Percentiles rank a stretch among this genome's conserved stretches.
These are phyloP conservation scores for Theobroma grandiflorum DNA, from an alignment of 441 rosid species.

Conservation along the genomic window DNA sequence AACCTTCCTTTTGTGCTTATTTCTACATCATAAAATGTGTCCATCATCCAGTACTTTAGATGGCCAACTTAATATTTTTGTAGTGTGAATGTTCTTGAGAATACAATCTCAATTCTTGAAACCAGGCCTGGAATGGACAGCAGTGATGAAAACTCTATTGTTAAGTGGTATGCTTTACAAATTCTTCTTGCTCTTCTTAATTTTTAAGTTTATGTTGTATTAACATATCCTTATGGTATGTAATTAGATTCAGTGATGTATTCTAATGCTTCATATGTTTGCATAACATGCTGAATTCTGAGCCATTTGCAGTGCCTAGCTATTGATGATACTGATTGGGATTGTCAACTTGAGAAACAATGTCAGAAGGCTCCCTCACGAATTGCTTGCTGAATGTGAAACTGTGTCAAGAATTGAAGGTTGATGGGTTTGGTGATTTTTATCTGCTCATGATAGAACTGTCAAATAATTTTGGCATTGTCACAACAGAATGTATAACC, in stretches of 20 bases:
- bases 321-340: slow-evolving; percentile 55
- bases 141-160: slow-evolving; percentile 60
- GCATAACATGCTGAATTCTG: slow-evolving; percentile 25
- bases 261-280: slow-evolving; percentile 16
- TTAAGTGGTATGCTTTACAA: slow-evolving; percentile 57
- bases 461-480: too few relatives aligned
- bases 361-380: slow-evolving; percentile 51
- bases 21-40: too few relatives aligned
- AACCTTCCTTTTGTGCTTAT: not conserved
- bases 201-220: too few relatives aligned
- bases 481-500: too few relatives aligned
- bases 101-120: slow-evolving; percentile 67
- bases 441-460: too few relatives aligned
- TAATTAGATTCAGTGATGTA: too few relatives aligned
- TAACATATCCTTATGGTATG: too few relatives aligned
- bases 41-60: not conserved
- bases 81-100: slow-evolving; percentile 62
- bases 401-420: too few relatives aligned
- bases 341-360: slow-evolving; percentile 47
- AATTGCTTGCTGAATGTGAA: slow-evolving; percentile 65
- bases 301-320: slow-evolving; percentile 57
- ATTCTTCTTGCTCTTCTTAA: slow-evolving; percentile 14
- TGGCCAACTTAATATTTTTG: slow-evolving; percentile 25
- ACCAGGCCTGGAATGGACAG: slow-evolving; percentile 87
- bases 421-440: too few relatives aligned